Percentiles rank a stretch among this genome's conserved stretches.
Conservation (phyloP, 1,284 basidiomycete genomes). For the Marasmius sp. region DNA sequence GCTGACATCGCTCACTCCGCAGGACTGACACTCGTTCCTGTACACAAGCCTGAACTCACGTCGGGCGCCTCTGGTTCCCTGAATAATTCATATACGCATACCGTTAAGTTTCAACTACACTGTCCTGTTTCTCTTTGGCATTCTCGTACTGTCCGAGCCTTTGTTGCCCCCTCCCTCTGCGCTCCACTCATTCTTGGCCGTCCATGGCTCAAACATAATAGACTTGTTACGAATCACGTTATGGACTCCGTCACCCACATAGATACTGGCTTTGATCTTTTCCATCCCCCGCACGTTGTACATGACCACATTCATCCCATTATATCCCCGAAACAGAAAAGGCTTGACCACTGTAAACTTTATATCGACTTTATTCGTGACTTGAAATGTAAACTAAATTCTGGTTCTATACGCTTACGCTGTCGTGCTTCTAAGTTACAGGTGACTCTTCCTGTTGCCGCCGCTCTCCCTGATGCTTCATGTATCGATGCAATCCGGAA, state of each 20-base stretch:
- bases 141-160: slow-evolving; percentile 8
- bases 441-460: too few relatives aligned
- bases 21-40: too few relatives aligned
- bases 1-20: too few relatives aligned
- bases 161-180: slow-evolving; percentile 15
- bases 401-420: too few relatives aligned
- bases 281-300: slow-evolving; percentile 1
- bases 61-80: too few relatives aligned
- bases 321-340: too few relatives aligned
- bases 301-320: not conserved
- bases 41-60: too few relatives aligned
- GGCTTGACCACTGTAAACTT: not conserved
- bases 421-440: too few relatives aligned
- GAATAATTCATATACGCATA: too few relatives aligned
- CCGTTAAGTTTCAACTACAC: too few relatives aligned
- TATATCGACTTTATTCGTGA: not conserved
- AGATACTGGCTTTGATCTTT: slow-evolving; percentile 5
- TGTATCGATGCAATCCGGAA: slow-evolving; percentile 13
- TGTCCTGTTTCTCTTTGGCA: slow-evolving; percentile 2
- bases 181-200: slow-evolving; percentile 15
- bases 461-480: too few relatives aligned
- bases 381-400: too few relatives aligned
- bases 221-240: slow-evolving; percentile 11
- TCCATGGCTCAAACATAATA: slow-evolving; percentile 15
- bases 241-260: slow-evolving; percentile 11